A percentile compares a stretch with the other conserved stretches of the same genome.
phyloP scores from a whole-genome alignment of 1,284 basidiomycete species.

The Heliocybe sulcata region DNA sequence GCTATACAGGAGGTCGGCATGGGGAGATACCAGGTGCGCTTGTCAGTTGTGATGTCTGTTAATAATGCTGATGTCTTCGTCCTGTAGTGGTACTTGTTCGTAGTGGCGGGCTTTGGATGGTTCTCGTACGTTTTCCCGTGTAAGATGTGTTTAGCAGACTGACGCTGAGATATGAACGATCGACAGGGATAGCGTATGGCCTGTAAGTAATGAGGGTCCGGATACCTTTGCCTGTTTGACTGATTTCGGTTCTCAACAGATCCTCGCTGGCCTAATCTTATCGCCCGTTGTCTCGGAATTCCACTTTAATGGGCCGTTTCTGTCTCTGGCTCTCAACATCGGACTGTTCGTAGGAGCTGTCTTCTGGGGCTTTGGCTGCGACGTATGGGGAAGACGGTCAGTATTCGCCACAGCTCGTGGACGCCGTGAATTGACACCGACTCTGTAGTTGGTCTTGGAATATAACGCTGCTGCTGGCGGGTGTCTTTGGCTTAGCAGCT shows the following conservation, averaged over 20 bases:
- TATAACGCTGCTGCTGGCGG: conserved; percentile 51
- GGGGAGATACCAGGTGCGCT: conserved; percentile 58
- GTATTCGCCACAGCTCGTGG: conserved; percentile 18
- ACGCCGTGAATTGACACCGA: conserved; percentile 8
- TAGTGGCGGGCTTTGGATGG: conserved; percentile 64
- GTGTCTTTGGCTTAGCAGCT: conserved; percentile 44
- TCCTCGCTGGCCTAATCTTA: conserved; percentile 48
- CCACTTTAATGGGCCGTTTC: conserved; percentile 42
- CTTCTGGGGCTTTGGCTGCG: conserved; percentile 59
- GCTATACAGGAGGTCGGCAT: conserved; percentile 60
- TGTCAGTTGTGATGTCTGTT: neutral
- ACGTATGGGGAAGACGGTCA: conserved; percentile 56
- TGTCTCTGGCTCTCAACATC: conserved; percentile 52
- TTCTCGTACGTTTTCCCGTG: conserved; percentile 43
- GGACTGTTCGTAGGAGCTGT: conserved; percentile 60
- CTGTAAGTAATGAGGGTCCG: conserved; percentile 21
- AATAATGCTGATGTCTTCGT: conserved; percentile 9
- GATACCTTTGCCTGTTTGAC: conserved; percentile 5
- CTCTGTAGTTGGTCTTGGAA: conserved; percentile 49
- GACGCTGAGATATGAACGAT: neutral
- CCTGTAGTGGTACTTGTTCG: conserved; percentile 45
- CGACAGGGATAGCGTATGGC: conserved; percentile 40
- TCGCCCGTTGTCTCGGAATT: conserved; percentile 53
- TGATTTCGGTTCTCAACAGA: conserved; percentile 22
- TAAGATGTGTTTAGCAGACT: neutral